phyloP scores from a whole-genome alignment of 2,329 filamentous ascomycete species.

The Tolypocladium nubicola region DNA sequence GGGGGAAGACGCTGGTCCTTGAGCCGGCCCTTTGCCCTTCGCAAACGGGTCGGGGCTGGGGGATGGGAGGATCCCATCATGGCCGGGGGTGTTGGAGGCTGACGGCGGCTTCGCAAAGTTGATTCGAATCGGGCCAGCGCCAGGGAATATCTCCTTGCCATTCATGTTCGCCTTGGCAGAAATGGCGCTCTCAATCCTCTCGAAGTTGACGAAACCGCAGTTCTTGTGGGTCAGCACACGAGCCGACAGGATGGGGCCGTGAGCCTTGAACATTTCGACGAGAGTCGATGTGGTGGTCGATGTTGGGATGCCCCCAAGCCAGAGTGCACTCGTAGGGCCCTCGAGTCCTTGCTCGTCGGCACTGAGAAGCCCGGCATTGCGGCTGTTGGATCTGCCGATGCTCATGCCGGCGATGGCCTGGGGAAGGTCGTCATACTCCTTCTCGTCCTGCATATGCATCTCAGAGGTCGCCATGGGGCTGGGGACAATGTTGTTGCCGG shows the following conservation, averaged over 20 bases:
- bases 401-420: slow-evolving; percentile 77
- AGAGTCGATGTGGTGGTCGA: slow-evolving; percentile 94
- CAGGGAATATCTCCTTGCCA: slow-evolving; percentile 96
- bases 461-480: slow-evolving; percentile 68
- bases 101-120: slow-evolving; percentile 96
- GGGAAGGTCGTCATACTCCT: slow-evolving; percentile 69
- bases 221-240: slow-evolving; percentile 97
- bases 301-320: slow-evolving; percentile 94
- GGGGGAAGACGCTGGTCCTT: slow-evolving; percentile 17
- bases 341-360: slow-evolving; percentile 74
- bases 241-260: slow-evolving; percentile 82
- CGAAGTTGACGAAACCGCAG: slow-evolving; percentile 97
- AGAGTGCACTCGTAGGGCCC: slow-evolving; percentile 83
- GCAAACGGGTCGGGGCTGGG: slow-evolving; percentile 81
- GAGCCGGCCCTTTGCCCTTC: slow-evolving; percentile 39
- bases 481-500: slow-evolving; percentile 59
- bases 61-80: slow-evolving; percentile 78
- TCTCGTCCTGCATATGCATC: slow-evolving; percentile 61
- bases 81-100: slow-evolving; percentile 77
- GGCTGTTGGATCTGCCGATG: slow-evolving; percentile 54
- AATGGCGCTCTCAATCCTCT: slow-evolving; percentile 81
- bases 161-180: slow-evolving; percentile 82
- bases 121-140: slow-evolving; percentile 86
- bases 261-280: slow-evolving; percentile 90
- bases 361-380: slow-evolving; percentile 56